Percentiles rank a stretch among this genome's conserved stretches.
phyloP scores from a whole-genome alignment of 2,329 filamentous ascomycete genomes.

The Cladophialophora yegresii region DNA sequence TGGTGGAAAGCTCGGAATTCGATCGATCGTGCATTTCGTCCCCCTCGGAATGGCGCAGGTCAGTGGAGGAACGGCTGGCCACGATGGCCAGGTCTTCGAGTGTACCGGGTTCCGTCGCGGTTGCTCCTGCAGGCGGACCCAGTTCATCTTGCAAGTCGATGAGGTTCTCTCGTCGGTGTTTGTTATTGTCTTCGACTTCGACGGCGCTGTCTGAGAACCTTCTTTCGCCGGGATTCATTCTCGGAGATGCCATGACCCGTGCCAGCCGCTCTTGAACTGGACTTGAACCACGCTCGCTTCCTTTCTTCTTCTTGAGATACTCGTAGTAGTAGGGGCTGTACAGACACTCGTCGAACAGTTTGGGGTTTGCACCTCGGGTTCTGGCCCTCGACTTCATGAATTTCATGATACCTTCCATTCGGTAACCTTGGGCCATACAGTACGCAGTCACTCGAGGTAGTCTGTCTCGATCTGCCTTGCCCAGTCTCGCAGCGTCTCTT shows the following conservation, averaged over 20 bases:
- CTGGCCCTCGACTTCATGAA: slow-evolving; percentile 85
- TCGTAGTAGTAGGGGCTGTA: slow-evolving; percentile 90
- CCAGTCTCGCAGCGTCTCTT: slow-evolving; percentile 85
- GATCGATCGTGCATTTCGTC: slow-evolving; percentile 45
- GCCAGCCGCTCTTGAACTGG: slow-evolving; percentile 33
- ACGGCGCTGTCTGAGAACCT: slow-evolving; percentile 65
- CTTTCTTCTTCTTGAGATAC: slow-evolving; percentile 47
- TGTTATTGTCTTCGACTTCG: slow-evolving; percentile 63
- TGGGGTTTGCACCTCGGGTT: slow-evolving; percentile 77
- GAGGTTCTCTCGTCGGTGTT: slow-evolving; percentile 61
- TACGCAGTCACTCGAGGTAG: slow-evolving; percentile 93
- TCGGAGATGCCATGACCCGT: slow-evolving; percentile 31
- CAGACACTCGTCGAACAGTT: slow-evolving; percentile 95
- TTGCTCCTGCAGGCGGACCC: slow-evolving; percentile 35
- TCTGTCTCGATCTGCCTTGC: slow-evolving; percentile 86
- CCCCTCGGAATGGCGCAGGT: slow-evolving; percentile 25
- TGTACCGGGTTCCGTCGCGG: slow-evolving; percentile 32
- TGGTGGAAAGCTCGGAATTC: slow-evolving; percentile 71
- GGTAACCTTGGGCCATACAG: slow-evolving; percentile 89
- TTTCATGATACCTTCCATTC: slow-evolving; percentile 83
- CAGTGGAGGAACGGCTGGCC: slow-evolving; percentile 24
- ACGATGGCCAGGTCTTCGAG: slow-evolving; percentile 24
- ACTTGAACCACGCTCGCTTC: slow-evolving; percentile 30
- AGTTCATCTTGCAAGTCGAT: slow-evolving; percentile 60
- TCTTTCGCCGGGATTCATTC: slow-evolving; percentile 33